Evolutionary conservation across 2,329 filamentous ascomycete species (phyloP).

Genomic region (Uncinocarpus reesii): DNA sequence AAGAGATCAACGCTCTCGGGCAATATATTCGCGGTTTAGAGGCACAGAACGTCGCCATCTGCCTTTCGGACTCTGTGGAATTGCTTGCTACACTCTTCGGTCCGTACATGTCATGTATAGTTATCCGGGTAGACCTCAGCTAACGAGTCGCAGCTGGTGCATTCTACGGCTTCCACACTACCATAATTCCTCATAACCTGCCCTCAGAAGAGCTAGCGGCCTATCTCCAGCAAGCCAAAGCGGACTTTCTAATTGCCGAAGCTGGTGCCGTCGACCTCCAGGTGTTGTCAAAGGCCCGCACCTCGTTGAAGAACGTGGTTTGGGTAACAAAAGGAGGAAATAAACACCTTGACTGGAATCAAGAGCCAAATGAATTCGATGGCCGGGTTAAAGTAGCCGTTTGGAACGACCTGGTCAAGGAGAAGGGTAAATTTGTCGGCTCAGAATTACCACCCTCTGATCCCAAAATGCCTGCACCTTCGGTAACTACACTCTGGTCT

Average conservation of each 20-base stretch:
- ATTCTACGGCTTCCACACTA: conserved; percentile 77
- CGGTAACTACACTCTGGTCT: conserved; percentile 36
- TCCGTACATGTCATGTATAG: conserved; percentile 26
- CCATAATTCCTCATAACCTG: conserved; percentile 75
- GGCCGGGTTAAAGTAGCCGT: conserved; percentile 71
- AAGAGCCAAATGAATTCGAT: conserved; percentile 66
- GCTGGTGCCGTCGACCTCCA: conserved; percentile 81
- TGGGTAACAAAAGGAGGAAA: conserved; percentile 91
- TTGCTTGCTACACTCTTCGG: conserved; percentile 69
- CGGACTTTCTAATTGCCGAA: conserved; percentile 71
- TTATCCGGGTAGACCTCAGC: background rate
- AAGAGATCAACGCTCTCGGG: conserved; percentile 80
- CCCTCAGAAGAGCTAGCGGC: conserved; percentile 57
- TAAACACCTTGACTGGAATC: conserved; percentile 90
- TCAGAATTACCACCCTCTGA: conserved; percentile 56
- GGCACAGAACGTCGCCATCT: conserved; percentile 68
- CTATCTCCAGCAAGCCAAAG: conserved; percentile 61
- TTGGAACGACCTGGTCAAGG: conserved; percentile 80
- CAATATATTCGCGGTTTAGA: conserved; percentile 61
- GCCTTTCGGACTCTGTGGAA: conserved; percentile 87
- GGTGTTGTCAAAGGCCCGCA: conserved; percentile 56
- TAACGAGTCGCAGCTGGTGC: conserved; percentile 52
- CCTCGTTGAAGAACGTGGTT: conserved; percentile 64
- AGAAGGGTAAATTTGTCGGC: conserved; percentile 50
- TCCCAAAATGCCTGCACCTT: conserved; percentile 41